Base-by-base conservation (phyloP, 2,329 filamentous ascomycete genomes). In the Dactylellina drechsleri region DNA sequence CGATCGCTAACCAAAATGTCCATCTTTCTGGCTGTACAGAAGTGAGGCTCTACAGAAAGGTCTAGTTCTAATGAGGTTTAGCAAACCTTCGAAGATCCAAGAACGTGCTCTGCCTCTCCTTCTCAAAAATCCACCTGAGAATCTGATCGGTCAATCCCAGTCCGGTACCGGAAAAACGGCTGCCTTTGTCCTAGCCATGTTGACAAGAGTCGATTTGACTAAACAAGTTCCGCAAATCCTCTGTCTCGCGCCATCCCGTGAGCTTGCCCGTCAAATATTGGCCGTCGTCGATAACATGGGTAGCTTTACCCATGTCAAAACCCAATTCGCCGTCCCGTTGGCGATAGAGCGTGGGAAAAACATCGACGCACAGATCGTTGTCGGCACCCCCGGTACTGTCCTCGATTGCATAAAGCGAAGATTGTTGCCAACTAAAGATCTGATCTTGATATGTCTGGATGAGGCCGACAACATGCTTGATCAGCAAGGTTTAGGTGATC, bases 391-490 rank as follows among this genome's bases (percentile, higher is more conserved):
- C 0, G 95, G 95, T 66, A 98, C 94, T 0, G 92, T 95, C 57
- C 90, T 91, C 85, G 95, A 98, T 80, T 86, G 95, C 79, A 90
- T 97, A 79, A 90, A 90, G 80, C 89, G 90, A 79, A 87, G 89
- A 78, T 87, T 91, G 80, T 86, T 99, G 77, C 88, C 96, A 78
- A 83, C 88, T 0, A 87, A 86, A 16, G 83, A 89, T 70, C 85
- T 99, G 78, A 92, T 89, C 82, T 87, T 96, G 7, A 86, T 99
- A 76, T 94, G 97, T 66, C 86, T 99, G 62, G 95, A 99, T 80
- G 95, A 99, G 84, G 95, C 95, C 68, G 95, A 99, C 84, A 98
- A 97, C 84, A 99, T 99, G 95, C 85, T 99, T 74, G 95, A 98
- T 81, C 91, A 94, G 83, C 92, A 97, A 83, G 94, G 95, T 60